Base-by-base conservation (phyloP, 192 early-diverging fungal genomes). In the Coemansia sp. region DNA sequence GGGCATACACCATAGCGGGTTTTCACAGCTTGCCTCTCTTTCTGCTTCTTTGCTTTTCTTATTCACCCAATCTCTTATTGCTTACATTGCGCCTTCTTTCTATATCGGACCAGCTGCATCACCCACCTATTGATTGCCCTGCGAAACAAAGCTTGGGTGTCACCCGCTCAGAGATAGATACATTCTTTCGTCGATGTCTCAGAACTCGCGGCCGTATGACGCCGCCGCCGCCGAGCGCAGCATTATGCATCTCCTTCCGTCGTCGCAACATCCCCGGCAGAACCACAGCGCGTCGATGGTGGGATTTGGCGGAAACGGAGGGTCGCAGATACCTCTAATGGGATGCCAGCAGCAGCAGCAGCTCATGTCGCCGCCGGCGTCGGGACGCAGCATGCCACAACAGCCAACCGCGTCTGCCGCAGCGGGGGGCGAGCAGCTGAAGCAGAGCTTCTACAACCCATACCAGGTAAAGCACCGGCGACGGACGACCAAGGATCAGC, bases 381-480 rank as follows among this genome's bases (percentile, higher is more conserved):
- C 63, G 15, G 47, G 40, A 49, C 49, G 30, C 13, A 22, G 47
- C 50, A 65, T 65, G 62, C 7, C 47, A n/a, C 47, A 49, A 20
- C 47, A 49, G 47, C 16, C 62, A 39, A 16, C 63, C 29, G 32
- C 45, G 15, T 1, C 49, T n/a, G 4, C 61, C 20, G 16, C 64
- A 18, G 5, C 64, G 55, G 47, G 60, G 71, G 24, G 76, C 80
- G 11, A 27, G 47, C 88, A 92, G 65, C 87, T 90, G 41, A 84
- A 85, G 66, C 86, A 85, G 0, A 88, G 85, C 24, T 90, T 92
- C 67, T 92, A 91, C 63, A 86, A 92, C 64, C 91, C 91, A 4
- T 88, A 88, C 69, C 88, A 90, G n/a, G 87, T 92, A 53, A 91
- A 90, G 61, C 89, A 90, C 53, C 85, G 91, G 40, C 78, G 87